Evolutionary conservation across 257 asterid genomes (phyloP), one percentile per base, ranked within the genome.

Genomic region (Oldenlandia corymbosa): DNA sequence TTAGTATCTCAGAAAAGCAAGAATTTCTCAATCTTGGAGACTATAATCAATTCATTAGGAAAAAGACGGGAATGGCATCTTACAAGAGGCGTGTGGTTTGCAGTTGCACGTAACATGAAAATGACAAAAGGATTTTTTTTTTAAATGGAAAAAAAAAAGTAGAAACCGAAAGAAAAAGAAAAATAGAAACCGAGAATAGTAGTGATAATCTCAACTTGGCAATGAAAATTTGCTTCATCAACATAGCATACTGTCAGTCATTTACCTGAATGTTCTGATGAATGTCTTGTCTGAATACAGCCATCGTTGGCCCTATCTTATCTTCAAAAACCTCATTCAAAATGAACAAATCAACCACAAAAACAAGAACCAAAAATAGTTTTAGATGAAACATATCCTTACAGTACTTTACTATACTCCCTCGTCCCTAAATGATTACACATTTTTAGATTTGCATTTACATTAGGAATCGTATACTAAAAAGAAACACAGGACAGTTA

Each of bases 281-380:
- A 55, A 91, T 80, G 81, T 91, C 96, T 68, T 81, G 96, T 81
- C 96, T 84, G 73, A 90, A 36, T n/a, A 88, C 97, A 16, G 90
- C 79, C 98, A 91, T 88, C 66, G 90, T 86, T 64, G 96, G 96
- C 70, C 98, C 98, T 64, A 91, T 88, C 96, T 91, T 88, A 88
- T 91, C 98, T 91, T 81, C 82, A 81, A 64, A 81, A 64, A 54
- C 10, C 32, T 50, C 39, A 34, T 3, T 60, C n/a, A 0, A 20
- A 23, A 43, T 51, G n/a, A 31, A 49, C 58, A 69, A 11, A 32
- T 31, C 21, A n/a, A 53, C 45, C 37, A 52, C 54, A 48, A 9
- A 46, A 43, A 42, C 8, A 45, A n/a, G 31, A 55, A 62, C 50
- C 56, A 37, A 21, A n/a, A n/a, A n/a, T n/a, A n/a, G n/a, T 2